Base-by-base conservation (phyloP, 768 basidiomycete genomes). In the Dacryopinax primogenitus region DNA sequence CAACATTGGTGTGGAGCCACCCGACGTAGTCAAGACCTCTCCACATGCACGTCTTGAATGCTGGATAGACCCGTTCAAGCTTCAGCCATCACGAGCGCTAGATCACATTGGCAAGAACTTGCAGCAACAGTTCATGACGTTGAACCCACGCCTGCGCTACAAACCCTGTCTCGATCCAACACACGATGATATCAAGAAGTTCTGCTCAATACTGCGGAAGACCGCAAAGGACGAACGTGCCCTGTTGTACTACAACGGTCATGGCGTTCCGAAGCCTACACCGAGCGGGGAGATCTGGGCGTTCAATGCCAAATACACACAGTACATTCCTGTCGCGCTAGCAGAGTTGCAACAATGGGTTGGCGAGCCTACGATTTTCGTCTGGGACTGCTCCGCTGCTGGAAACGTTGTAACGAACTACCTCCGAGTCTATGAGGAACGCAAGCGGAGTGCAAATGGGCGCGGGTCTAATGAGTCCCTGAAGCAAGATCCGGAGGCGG, bases 301-400 rank as follows among this genome's bases (percentile, higher is more conserved):
- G 65, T 99, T 99, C 79, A 98, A 99, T 75, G 82, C 86, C 71
- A 88, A 85, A 69, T 98, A 98, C 74, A 97, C 96, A 0, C 95
- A 99, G 75, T 99, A 99, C 72, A 98, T 98, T 66, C 96, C 96
- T 0, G 89, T 98, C 12, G 93, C 92, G 18, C 79, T 99, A 44
- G 87, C 87, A 74, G 96, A 99, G 70, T 80, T 99, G 16, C 94
- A 98, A 73, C 83, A 79, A 21, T 97, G 93, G 92, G 78, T 98
- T 2, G 92, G 92, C 4, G 90, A 92, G 0, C 96, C 96, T 0
- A 91, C 90, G 33, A 91, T 98, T 32, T 98, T 94, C 74, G 91
- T 99, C 64, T 99, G 96, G 96, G 96, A 99, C 73, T 97, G 94
- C 74, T 94, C 92, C 1, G 90, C 91, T n/a, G 95, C 96, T 1